Base-by-base conservation (phyloP, 176 grass and related monocot species). In the Raddia distichophylla region DNA sequence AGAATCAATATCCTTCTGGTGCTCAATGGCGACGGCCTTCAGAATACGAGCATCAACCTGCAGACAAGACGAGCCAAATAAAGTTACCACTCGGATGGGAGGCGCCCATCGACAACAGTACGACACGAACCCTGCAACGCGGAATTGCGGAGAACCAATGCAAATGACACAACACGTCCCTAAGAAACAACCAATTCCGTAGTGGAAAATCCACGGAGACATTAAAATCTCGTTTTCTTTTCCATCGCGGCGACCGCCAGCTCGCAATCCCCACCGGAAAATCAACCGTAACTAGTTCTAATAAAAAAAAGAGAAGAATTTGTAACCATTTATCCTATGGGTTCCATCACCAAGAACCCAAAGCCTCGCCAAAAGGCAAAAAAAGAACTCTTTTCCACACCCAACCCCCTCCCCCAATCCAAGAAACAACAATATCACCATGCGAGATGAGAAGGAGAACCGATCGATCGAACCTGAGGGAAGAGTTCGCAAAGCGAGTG, bases 1-100 rank as follows among this genome's bases (percentile, higher is more conserved):
- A 32, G 65, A 56, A 80, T 91, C 83, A 78, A 69, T 59, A 91
- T 94, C 71, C 5, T 59, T 86, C 42, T 8, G 8, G 32, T 80
- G 83, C 34, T 91, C 86, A 53, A 86, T 61, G 9, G 88, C 83
- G 11, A 94, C 73, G 67, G 86, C 85, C 86, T 88, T 94, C 8
- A 94, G 72, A 40, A 94, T 81, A 18, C 91, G 91, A 49, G 85
- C 79, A 70, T 94, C 91, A 73, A 94, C 86, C 91, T 94, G 75
- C 55, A 75, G 55, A 32, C 3, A 61, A 88, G 32, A 71, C 56
- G 34, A 15, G n/a, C 54, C 47, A 67, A 40, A 45, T 3, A 58
- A 78, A 67, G 19, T 54, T 48, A 64, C 8, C 5, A 8, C 10
- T 54, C 70, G 0, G 0, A 17, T 66, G 2, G 79, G 18, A 56